These are phyloP conservation scores for Xerocomus potaroensis DNA, from an alignment of 768 basidiomycete species.

Conservation along the genomic window DNA sequence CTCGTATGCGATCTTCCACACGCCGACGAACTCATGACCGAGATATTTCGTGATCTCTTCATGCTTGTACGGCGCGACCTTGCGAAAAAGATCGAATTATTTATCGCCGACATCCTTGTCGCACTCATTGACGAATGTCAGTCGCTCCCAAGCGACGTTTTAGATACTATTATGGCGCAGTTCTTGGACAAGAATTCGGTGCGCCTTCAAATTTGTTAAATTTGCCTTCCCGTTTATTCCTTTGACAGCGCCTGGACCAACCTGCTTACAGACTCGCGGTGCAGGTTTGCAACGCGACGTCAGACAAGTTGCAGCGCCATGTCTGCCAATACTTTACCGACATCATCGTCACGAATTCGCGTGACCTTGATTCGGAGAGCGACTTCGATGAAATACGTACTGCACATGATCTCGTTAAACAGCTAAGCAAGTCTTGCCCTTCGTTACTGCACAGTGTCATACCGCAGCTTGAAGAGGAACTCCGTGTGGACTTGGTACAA, in stretches of 20 bases:
- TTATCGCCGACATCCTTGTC: slow-evolving; percentile 85
- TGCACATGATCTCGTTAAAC: slow-evolving; percentile 84
- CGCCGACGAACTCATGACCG: slow-evolving; percentile 77
- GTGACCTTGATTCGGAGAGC: slow-evolving; percentile 50
- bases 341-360: slow-evolving; percentile 61
- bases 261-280: slow-evolving; percentile 80
- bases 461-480: slow-evolving; percentile 88
- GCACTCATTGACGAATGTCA: slow-evolving; percentile 86
- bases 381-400: slow-evolving; percentile 64
- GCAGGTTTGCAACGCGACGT: slow-evolving; percentile 76
- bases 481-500: slow-evolving; percentile 67
- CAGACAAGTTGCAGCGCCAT: slow-evolving; percentile 84
- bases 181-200: slow-evolving; percentile 79
- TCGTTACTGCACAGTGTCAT: slow-evolving; percentile 83
- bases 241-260: slow-evolving; percentile 56
- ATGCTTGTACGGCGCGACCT: slow-evolving; percentile 68
- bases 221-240: slow-evolving; percentile 1
- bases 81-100: slow-evolving; percentile 79
- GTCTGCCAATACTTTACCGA: slow-evolving; percentile 93
- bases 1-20: slow-evolving; percentile 89
- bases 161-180: slow-evolving; percentile 80
- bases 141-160: slow-evolving; percentile 68
- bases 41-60: slow-evolving; percentile 84
- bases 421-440: slow-evolving; percentile 76
- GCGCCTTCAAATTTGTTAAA: slow-evolving; percentile 22